Base-by-base conservation (phyloP, 495 filamentous ascomycete species). In the Neurospora tetrasperma region DNA sequence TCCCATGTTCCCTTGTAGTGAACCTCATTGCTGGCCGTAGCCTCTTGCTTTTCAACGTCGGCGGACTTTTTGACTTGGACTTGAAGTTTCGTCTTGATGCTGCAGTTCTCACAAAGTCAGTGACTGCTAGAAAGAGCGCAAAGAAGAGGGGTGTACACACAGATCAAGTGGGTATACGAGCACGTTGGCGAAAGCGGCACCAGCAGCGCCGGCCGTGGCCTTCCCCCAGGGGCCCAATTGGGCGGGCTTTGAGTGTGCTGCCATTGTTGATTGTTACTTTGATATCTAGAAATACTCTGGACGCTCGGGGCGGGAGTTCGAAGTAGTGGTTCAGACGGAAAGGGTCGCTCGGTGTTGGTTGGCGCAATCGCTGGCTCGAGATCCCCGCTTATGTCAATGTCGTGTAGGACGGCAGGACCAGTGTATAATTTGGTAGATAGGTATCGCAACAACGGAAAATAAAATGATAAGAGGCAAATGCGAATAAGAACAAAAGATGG, bases 131-230 rank as follows among this genome's bases (percentile, higher is more conserved):
- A 38, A 16, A 59, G 20, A 69, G 54, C 27, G 74, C 70, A 70
- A 16, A 39, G 46, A 66, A 40, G 46, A 41, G 43, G 68, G 70
- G 48, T 43, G 71, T 14, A 83, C 92, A 82, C 85, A 98, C 95
- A 99, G 93, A 83, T 99, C 96, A 42, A 99, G 85, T 16, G 96
- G 96, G 82, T 99, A 99, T 71, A 98, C 96, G 71, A 97, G 83
- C 38, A 96, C 91, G 87, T 99, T 99, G 44, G 96, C 96, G 66
- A 99, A 83, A 14, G 98, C 93, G 42, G 96, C 96, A 69, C 96
- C 95, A 20, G 94, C 93, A 71, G 96, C 93, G 75, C 96, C 96
- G 48, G 96, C 94, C 73, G 97, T 88, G 59, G 96, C 96, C 78
- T 88, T 90, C 41, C 94, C 95, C 96, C 96, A 98, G 71, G 96